Evolutionary conservation across 305 asterid genomes (phyloP).

Genomic region (Fraxinus baroniana): DNA sequence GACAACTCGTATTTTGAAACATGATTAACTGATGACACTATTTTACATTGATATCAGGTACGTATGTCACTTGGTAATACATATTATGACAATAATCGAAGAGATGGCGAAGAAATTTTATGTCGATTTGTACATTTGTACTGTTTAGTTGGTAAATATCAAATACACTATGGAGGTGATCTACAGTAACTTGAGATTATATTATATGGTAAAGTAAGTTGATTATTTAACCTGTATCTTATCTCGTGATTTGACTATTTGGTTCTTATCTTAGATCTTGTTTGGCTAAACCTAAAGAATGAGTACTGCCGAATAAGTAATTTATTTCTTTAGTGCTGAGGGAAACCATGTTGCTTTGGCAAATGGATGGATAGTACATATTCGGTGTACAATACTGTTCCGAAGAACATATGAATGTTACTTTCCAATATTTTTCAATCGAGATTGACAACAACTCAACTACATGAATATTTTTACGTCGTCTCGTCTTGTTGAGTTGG

Average conservation of each 20-base stretch:
- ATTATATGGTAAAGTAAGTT: not conserved
- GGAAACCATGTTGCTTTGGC: not conserved
- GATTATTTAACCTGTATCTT: not conserved
- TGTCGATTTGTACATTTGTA: not conserved
- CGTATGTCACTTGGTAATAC: not conserved
- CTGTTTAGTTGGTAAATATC: not conserved
- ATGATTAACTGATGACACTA: slow-evolving; percentile 14
- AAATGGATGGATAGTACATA: not conserved
- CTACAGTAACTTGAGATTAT: not conserved
- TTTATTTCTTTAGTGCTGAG: not conserved
- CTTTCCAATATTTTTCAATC: not conserved
- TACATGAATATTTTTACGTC: not conserved
- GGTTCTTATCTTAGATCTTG: not conserved
- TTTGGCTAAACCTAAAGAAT: not conserved
- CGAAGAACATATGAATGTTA: not conserved
- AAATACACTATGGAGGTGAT: not conserved
- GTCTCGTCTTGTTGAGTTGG: not conserved
- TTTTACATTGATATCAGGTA: not conserved
- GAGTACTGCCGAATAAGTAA: not conserved
- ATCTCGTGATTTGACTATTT: not conserved
- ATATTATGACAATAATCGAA: not conserved
- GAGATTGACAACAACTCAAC: not conserved
- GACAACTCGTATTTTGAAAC: slow-evolving; percentile 45
- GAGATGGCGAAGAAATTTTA: not conserved
- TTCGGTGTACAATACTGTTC: not conserved